A percentile compares a stretch with the other conserved stretches of the same genome.
phyloP scores from a whole-genome alignment of 768 basidiomycete genomes.

The Daedalea quercina region DNA sequence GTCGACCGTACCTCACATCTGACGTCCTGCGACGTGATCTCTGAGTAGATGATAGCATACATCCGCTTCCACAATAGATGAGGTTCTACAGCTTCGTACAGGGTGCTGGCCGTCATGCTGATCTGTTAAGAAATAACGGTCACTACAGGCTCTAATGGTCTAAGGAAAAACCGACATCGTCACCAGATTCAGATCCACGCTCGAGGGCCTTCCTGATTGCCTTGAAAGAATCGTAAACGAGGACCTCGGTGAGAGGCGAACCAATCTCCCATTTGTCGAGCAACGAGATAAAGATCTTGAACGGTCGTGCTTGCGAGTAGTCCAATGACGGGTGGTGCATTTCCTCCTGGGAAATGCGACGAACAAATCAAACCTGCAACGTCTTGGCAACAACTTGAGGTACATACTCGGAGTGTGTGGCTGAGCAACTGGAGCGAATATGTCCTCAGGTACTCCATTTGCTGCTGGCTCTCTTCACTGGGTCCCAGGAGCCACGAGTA shows the following conservation, averaged over 20 bases:
- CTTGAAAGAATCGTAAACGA: conserved; percentile 76
- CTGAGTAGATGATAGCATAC: conserved; percentile 46
- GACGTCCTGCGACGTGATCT: conserved; percentile 39
- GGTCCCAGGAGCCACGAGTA: conserved; percentile 91
- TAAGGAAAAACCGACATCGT: conserved; percentile 42
- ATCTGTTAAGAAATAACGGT: conserved; percentile 34
- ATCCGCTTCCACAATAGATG: conserved; percentile 81
- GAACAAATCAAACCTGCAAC: no score
- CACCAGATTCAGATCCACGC: conserved; percentile 42
- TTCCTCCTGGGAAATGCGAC: conserved; percentile 45
- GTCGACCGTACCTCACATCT: conserved; percentile 39
- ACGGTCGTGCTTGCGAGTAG: conserved; percentile 78
- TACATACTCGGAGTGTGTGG: conserved; percentile 57
- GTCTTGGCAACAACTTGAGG: no score
- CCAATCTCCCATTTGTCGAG: conserved; percentile 98
- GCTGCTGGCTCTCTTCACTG: conserved; percentile 69
- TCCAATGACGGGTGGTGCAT: conserved; percentile 68
- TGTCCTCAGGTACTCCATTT: conserved; percentile 60
- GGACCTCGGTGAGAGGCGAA: conserved; percentile 62
- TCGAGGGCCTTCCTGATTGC: conserved; percentile 56
- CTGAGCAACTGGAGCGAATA: conserved; percentile 70
- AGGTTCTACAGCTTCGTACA: conserved; percentile 93
- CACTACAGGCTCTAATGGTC: not conserved
- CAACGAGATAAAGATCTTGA: conserved; percentile 92
- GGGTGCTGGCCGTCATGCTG: conserved; percentile 74